Conservation (phyloP, 129 eudicot species). For the Smallanthus sonchifolius region DNA sequence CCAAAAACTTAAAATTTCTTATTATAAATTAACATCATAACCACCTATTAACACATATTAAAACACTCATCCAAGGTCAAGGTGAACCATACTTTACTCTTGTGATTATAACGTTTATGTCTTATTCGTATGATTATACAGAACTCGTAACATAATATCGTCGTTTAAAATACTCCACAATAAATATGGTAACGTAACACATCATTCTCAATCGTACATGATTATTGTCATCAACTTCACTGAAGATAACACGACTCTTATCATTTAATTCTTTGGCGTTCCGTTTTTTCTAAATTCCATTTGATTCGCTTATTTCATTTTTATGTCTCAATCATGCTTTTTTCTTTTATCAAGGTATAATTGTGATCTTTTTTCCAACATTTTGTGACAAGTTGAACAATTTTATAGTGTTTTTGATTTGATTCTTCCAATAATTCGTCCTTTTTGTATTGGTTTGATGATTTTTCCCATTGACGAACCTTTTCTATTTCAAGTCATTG, state of each 20-base stretch:
- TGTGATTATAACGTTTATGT: not conserved
- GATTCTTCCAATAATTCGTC: slow-evolving; percentile 16
- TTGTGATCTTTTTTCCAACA: slow-evolving; percentile 11
- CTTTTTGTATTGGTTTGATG: slow-evolving; percentile 19
- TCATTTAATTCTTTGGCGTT: not conserved
- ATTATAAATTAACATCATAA: too few species aligned
- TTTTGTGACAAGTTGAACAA: slow-evolving; percentile 29
- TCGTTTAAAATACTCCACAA: not conserved
- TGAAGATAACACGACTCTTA: slow-evolving; percentile 11
- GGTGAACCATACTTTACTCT: not conserved
- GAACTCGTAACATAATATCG: not conserved
- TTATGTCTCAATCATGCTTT: slow-evolving; percentile 21
- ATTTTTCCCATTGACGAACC: slow-evolving; percentile 12
- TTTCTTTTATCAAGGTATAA: slow-evolving; percentile 21
- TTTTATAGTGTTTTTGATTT: not conserved
- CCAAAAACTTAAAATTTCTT: too few species aligned
- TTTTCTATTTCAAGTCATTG: not conserved
- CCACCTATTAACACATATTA: too few species aligned
- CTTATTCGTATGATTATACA: not conserved
- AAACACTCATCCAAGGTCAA: not conserved
- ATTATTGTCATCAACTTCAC: not conserved
- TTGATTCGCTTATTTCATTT: slow-evolving; percentile 4
- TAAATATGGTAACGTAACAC: not conserved
- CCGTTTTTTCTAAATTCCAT: not conserved
- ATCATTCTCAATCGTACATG: slow-evolving; percentile 1